Conservation (phyloP, 768 basidiomycete species). For the Gloeostereum incarnatum region DNA sequence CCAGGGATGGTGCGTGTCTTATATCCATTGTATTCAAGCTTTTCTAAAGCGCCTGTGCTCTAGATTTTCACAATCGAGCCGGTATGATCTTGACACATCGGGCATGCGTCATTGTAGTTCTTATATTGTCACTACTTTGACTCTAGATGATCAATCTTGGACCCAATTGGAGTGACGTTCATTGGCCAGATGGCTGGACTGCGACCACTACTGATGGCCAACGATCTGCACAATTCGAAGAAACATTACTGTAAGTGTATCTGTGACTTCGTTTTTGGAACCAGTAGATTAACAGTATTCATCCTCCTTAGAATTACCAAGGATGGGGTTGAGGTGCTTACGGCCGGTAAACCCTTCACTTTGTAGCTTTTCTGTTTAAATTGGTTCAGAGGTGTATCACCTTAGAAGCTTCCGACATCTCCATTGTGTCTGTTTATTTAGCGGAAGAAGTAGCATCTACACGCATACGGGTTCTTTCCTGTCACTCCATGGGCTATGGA, state of each 20-base stretch:
- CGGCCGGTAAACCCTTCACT: constrained; percentile 47
- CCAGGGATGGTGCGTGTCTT: constrained; percentile 68
- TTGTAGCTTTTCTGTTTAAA: too few relatives aligned
- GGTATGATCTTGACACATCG: constrained; percentile 28
- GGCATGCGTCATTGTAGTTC: neutral
- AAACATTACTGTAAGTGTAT: constrained; percentile 77
- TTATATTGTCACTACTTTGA: constrained; percentile 1
- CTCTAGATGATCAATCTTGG: constrained; percentile 89
- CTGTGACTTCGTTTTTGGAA: constrained; percentile 5
- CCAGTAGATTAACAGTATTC: too few relatives aligned
- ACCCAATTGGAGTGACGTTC: constrained; percentile 60
- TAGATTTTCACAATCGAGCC: constrained; percentile 76
- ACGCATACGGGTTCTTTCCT: too few relatives aligned
- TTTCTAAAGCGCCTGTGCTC: constrained; percentile 1
- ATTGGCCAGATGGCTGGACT: constrained; percentile 97
- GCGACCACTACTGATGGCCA: constrained; percentile 89
- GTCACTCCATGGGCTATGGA: too few relatives aligned
- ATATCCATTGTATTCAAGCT: neutral
- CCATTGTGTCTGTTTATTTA: too few relatives aligned
- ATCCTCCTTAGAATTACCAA: constrained; percentile 67
- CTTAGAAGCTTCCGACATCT: too few relatives aligned
- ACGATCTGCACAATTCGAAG: constrained; percentile 93
- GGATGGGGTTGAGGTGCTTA: constrained; percentile 82
- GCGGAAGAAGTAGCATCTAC: too few relatives aligned
- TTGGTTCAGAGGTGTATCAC: too few relatives aligned